Evolutionary conservation across 2,329 filamentous ascomycete species (phyloP).

Genomic region (Hysterium pulicare): DNA sequence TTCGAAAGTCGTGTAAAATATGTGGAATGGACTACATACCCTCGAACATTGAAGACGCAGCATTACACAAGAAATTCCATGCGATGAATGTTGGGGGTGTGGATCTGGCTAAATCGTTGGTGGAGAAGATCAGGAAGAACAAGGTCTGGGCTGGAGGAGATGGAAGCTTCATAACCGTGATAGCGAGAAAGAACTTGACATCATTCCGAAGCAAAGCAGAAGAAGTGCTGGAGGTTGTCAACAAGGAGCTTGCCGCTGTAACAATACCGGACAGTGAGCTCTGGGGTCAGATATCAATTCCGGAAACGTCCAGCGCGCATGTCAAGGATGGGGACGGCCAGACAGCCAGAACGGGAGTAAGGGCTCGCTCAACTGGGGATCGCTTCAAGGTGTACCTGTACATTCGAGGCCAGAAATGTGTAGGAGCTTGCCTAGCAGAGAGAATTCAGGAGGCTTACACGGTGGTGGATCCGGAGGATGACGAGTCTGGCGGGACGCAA

Average conservation of each 20-base stretch:
- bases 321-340: constrained; percentile 21
- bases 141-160: constrained; percentile 48
- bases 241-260: constrained; percentile 59
- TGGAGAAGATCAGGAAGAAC: constrained; percentile 49
- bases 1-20: constrained; percentile 55
- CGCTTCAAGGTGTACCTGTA: constrained; percentile 62
- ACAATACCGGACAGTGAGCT: constrained; percentile 56
- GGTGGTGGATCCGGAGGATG: constrained; percentile 39
- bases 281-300: constrained; percentile 50
- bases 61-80: constrained; percentile 63
- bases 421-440: constrained; percentile 61
- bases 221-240: constrained; percentile 56
- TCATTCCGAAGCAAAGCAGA: constrained; percentile 55
- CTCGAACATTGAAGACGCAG: constrained; percentile 59
- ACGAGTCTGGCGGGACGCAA: constrained; percentile 15
- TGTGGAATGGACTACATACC: constrained; percentile 67
- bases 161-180: constrained; percentile 54
- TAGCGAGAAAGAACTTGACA: constrained; percentile 53
- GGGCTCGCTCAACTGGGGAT: constrained; percentile 32
- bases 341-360: constrained; percentile 23
- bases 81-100: constrained; percentile 59
- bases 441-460: constrained; percentile 55
- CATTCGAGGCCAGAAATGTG: constrained; percentile 58
- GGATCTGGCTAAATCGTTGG: constrained; percentile 57
- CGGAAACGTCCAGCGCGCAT: constrained; percentile 4